These are phyloP conservation scores for Powellomyces hirtus DNA, from an alignment of 192 early-diverging fungal species.

Conservation along the genomic window DNA sequence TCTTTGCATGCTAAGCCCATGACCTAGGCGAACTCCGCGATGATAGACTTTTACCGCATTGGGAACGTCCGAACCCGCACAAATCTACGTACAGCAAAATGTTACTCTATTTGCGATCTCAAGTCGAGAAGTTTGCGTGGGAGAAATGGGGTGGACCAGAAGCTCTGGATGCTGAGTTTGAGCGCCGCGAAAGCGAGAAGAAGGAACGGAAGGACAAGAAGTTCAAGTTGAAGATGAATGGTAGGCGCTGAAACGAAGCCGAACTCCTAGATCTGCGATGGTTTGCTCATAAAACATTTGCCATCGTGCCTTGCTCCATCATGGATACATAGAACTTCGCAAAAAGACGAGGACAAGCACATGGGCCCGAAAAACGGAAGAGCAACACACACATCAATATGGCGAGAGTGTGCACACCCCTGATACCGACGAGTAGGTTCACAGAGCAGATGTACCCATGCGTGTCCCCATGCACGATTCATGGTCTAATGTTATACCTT, in stretches of 20 bases:
- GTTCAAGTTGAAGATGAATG: constrained; percentile 72
- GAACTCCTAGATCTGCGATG: neutral
- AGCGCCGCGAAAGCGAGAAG: constrained; percentile 73
- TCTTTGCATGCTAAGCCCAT: neutral
- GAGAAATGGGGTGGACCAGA: constrained; percentile 90
- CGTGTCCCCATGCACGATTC: neutral
- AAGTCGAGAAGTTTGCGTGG: constrained; percentile 90
- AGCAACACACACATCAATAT: constrained; percentile 76
- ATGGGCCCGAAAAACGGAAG: constrained; percentile 59
- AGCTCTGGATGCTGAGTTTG: constrained; percentile 84
- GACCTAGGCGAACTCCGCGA: constrained; percentile 77
- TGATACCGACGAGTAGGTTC: constrained; percentile 29
- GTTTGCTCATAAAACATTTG: neutral
- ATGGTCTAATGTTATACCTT: neutral
- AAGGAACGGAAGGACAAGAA: constrained; percentile 79
- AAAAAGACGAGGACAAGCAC: constrained; percentile 75
- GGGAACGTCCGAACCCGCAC: constrained; percentile 90
- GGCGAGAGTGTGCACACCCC: constrained; percentile 42
- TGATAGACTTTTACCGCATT: constrained; percentile 69
- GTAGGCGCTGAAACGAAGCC: constrained; percentile 25
- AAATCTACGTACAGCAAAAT: constrained; percentile 97
- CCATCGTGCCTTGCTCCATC: neutral
- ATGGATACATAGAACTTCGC: constrained; percentile 57
- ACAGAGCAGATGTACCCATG: neutral
- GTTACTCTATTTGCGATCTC: constrained; percentile 82